These are phyloP conservation scores for Angophora floribunda DNA, from an alignment of 345 rosid species.

Conservation along the genomic window DNA sequence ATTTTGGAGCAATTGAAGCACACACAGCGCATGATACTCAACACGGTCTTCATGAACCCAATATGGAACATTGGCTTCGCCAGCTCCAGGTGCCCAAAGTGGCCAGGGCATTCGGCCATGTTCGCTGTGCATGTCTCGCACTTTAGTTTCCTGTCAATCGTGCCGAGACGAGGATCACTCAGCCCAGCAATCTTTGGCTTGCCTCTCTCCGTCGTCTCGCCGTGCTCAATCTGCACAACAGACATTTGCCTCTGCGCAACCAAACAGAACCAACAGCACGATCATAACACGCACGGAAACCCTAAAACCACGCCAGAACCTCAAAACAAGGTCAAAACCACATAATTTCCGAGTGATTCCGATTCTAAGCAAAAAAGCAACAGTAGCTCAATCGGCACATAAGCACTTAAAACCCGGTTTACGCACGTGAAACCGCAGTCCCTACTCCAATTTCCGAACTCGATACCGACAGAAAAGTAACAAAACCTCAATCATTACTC, in stretches of 20 bases:
- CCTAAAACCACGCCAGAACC: not conserved
- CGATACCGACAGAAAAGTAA: not conserved
- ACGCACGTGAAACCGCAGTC: not conserved
- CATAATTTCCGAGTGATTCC: not conserved
- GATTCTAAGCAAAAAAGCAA: not conserved
- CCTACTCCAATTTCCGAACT: not conserved
- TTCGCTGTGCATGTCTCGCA: slow-evolving; percentile 90
- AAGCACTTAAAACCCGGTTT: not conserved
- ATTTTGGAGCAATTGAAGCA: slow-evolving; percentile 96
- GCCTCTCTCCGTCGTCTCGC: slow-evolving; percentile 90
- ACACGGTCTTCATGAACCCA: slow-evolving; percentile 88
- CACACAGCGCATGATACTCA: slow-evolving; percentile 82
- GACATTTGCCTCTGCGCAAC: slow-evolving; percentile 91
- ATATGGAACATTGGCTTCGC: slow-evolving; percentile 98
- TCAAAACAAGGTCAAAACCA: not conserved
- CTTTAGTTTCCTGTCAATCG: slow-evolving; percentile 86
- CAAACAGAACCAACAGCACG: not conserved
- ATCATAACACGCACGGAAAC: not conserved
- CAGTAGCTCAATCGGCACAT: not conserved
- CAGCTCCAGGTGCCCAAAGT: slow-evolving; percentile 93
- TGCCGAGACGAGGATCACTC: slow-evolving; percentile 83
- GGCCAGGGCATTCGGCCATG: slow-evolving; percentile 97
- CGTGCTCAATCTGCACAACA: slow-evolving; percentile 74
- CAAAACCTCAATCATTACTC: not conserved
- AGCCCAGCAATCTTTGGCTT: slow-evolving; percentile 78